phyloP scores from a whole-genome alignment of 129 eudicot species.

The Sambucus nigra region DNA sequence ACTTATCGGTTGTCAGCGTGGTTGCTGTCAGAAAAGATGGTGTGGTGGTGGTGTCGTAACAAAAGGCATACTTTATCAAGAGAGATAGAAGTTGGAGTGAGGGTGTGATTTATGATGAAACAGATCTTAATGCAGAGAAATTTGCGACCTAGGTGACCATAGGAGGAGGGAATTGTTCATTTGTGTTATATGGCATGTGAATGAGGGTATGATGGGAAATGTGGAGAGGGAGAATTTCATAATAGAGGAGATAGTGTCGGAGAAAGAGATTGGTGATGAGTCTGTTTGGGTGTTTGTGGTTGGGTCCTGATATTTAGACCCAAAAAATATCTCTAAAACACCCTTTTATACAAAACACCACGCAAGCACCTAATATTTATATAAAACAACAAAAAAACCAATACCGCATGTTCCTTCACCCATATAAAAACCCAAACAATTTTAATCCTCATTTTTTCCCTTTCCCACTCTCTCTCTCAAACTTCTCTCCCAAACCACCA shows the following conservation, averaged over 20 bases:
- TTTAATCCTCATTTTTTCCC: too few relatives aligned
- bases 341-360: too few relatives aligned
- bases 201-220: slow-evolving; percentile 55
- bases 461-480: too few relatives aligned
- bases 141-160: slow-evolving; percentile 53
- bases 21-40: slow-evolving; percentile 57
- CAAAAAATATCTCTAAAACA: too few relatives aligned
- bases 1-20: slow-evolving; percentile 41
- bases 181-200: slow-evolving; percentile 56
- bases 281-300: slow-evolving; percentile 54
- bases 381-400: too few relatives aligned
- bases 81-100: slow-evolving; percentile 52
- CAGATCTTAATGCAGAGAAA: slow-evolving; percentile 47
- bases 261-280: slow-evolving; percentile 41
- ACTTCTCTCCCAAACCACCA: too few relatives aligned
- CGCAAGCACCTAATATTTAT: too few relatives aligned
- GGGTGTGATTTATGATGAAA: slow-evolving; percentile 65
- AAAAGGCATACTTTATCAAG: slow-evolving; percentile 40
- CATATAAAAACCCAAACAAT: too few relatives aligned
- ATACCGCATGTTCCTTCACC: too few relatives aligned
- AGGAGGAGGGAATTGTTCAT: slow-evolving; percentile 63
- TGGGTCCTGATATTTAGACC: too few relatives aligned
- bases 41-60: slow-evolving; percentile 55
- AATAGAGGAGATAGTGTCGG: slow-evolving; percentile 48
- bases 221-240: slow-evolving; percentile 45